Evolutionary conservation across 192 early-diverging fungal genomes (phyloP).

Genomic region (Coemansia sp.): DNA sequence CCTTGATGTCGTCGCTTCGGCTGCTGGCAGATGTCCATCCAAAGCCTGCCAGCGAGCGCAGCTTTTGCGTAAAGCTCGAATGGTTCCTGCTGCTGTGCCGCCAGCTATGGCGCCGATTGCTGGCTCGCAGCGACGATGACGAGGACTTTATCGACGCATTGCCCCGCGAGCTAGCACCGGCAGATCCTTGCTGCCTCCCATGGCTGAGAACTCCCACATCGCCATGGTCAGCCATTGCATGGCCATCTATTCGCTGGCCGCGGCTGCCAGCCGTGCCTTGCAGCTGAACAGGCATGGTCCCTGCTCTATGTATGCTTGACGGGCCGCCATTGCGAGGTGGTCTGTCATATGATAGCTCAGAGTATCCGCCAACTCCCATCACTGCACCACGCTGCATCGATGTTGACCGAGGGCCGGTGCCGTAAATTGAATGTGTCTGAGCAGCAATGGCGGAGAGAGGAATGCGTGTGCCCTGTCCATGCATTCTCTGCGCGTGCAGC

Average conservation of each 20-base stretch:
- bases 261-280: constrained; percentile 1
- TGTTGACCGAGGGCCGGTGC: constrained; percentile 5
- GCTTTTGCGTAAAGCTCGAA: constrained; percentile 44
- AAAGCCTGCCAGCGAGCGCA: constrained; percentile 47
- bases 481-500: not conserved
- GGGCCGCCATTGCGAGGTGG: constrained; percentile 1
- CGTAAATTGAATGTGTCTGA: constrained; percentile 6
- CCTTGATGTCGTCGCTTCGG: constrained; percentile 8
- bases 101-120: constrained; percentile 35
- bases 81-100: constrained; percentile 25
- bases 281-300: not conserved
- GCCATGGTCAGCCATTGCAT: constrained; percentile 1
- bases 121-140: constrained; percentile 25
- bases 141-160: constrained; percentile 44
- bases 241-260: not conserved
- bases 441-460: not conserved
- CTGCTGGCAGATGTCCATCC: constrained; percentile 28
- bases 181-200: not conserved
- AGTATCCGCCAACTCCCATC: constrained; percentile 5
- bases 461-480: not conserved
- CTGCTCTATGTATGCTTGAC: constrained; percentile 4
- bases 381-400: constrained; percentile 9
- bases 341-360: constrained; percentile 26
- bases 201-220: not conserved
- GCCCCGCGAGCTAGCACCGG: not conserved